A percentile compares a stretch with the other conserved stretches of the same genome.
phyloP scores from a whole-genome alignment of 108 stramenopile genomes.

The Pseudonitzschia multistriata region DNA sequence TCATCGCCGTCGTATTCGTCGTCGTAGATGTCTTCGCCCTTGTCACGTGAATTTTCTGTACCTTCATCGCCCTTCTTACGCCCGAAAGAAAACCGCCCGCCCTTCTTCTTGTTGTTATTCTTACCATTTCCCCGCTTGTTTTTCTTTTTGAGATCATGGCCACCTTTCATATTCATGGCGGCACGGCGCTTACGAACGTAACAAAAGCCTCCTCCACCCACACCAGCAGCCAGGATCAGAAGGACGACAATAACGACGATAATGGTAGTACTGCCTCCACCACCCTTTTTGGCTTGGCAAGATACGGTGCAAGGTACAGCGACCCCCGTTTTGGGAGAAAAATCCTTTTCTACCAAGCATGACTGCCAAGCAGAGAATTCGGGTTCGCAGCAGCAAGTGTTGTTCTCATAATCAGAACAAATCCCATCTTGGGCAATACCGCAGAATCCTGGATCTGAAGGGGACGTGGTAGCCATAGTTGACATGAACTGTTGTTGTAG shows the following conservation, averaged over 20 bases:
- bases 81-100: too few relatives aligned
- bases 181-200: not conserved
- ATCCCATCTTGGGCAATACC: not conserved
- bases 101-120: not conserved
- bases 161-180: not conserved
- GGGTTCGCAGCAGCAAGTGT: not conserved
- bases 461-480: not conserved
- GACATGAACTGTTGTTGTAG: not conserved
- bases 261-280: not conserved
- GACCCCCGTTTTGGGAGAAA: not conserved
- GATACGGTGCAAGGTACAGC: not conserved
- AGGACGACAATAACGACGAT: not conserved
- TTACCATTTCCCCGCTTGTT: not conserved
- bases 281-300: not conserved
- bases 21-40: not conserved
- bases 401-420: not conserved
- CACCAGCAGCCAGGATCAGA: not conserved
- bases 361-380: not conserved
- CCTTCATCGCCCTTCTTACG: too few relatives aligned
- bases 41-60: too few relatives aligned
- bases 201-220: not conserved
- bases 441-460: not conserved
- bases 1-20: not conserved
- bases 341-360: slow-evolving; percentile 8
- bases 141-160: not conserved